phyloP scores from a whole-genome alignment of 345 rosid species.

The Pugionium cornutum region DNA sequence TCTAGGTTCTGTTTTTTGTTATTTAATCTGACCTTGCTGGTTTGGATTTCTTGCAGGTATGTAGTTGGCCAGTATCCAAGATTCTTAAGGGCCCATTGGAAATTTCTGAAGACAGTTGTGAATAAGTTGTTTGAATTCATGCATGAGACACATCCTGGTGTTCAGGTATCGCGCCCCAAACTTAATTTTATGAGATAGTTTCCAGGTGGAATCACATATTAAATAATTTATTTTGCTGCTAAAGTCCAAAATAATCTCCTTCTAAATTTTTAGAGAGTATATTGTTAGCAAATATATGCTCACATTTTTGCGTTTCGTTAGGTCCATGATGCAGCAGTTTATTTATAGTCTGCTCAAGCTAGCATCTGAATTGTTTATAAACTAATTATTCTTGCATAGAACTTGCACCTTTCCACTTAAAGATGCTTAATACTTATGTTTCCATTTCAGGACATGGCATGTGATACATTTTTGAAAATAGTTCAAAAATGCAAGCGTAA shows the following conservation, averaged over 20 bases:
- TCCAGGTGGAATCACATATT: constrained; percentile 7
- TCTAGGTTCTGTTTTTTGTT: not conserved
- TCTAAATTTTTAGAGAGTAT: not conserved
- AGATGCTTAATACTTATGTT: not conserved
- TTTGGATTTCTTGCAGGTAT: constrained; percentile 63
- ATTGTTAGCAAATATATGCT: constrained; percentile 6
- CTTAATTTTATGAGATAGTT: constrained; percentile 3
- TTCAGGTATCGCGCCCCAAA: constrained; percentile 61
- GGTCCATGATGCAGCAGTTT: not conserved
- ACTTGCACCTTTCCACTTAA: not conserved
- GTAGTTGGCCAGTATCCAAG: constrained; percentile 99
- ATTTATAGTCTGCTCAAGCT: constrained; percentile 9
- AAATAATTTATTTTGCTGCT: not conserved
- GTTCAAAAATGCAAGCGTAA: constrained; percentile 96
- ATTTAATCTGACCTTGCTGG: constrained; percentile 6
- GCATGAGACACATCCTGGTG: constrained; percentile 99
- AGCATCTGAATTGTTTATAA: not conserved
- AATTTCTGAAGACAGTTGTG: constrained; percentile 95
- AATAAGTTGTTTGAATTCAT: constrained; percentile 97
- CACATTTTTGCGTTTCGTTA: not conserved
- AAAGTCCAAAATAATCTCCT: not conserved
- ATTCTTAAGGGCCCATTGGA: constrained; percentile 98
- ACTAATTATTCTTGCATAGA: not conserved
- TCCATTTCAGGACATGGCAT: constrained; percentile 90
- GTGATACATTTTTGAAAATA: constrained; percentile 97